Conservation (phyloP, 2,329 filamentous ascomycete genomes). For the Cercospora beticola region DNA sequence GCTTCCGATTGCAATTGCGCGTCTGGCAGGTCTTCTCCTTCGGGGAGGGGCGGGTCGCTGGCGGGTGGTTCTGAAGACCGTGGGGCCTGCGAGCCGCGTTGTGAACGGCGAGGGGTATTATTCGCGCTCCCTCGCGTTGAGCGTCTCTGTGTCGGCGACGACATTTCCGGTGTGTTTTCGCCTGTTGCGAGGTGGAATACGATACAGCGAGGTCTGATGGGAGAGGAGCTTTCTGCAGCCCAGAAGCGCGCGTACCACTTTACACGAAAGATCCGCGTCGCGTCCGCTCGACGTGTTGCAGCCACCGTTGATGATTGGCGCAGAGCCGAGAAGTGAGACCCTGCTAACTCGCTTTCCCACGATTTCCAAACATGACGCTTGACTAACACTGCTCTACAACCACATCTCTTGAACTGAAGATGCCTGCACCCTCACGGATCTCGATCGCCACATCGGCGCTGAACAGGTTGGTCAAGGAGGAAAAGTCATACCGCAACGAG, state of each 20-base stretch:
- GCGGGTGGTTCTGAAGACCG: conserved; percentile 39
- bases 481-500: conserved; percentile 86
- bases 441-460: conserved; percentile 77
- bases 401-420: conserved; percentile 41
- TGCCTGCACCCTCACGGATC: conserved; percentile 76
- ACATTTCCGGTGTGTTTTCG: conserved; percentile 50
- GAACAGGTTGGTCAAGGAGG: conserved; percentile 84
- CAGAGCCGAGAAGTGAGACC: neutral
- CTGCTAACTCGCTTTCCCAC: neutral
- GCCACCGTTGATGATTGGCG: conserved; percentile 3
- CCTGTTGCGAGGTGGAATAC: conserved; percentile 6
- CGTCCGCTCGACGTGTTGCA: neutral
- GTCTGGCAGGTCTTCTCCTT: conserved; percentile 30
- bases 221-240: conserved; percentile 3
- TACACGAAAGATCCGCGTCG: conserved; percentile 3
- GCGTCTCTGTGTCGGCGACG: conserved; percentile 60
- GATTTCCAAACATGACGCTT: conserved; percentile 10
- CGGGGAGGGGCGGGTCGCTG: conserved; percentile 40
- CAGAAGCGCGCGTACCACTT: conserved; percentile 7
- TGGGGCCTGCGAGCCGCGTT: conserved; percentile 56
- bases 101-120: conserved; percentile 47
- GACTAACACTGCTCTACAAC: neutral
- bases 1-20: conserved; percentile 45
- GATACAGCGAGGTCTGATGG: neutral
- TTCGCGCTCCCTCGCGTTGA: conserved; percentile 54